Percentiles rank a stretch among this genome's conserved stretches.
Conservation (phyloP, 1,139 yeast species). For the Trichomonascaceae sp. region DNA sequence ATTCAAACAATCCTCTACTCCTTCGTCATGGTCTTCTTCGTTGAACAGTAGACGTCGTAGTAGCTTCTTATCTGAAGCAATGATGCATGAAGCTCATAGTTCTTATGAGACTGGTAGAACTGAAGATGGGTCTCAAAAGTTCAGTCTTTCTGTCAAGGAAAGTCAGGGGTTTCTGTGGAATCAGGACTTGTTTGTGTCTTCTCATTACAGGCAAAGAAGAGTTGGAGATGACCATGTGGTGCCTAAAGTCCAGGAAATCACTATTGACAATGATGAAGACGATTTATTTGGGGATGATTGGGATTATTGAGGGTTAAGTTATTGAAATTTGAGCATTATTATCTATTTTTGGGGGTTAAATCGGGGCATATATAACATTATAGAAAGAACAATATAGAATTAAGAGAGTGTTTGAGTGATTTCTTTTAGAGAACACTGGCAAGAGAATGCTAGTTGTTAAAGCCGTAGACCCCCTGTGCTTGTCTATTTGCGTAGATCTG, state of each 20-base stretch:
- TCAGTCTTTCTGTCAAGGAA: slow-evolving; percentile 45
- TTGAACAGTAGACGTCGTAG: slow-evolving; percentile 50
- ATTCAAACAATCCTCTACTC: background rate
- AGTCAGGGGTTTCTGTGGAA: slow-evolving; percentile 72
- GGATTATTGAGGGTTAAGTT: background rate
- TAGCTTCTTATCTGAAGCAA: slow-evolving; percentile 53
- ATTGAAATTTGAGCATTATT: background rate
- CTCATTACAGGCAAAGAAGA: slow-evolving; percentile 45
- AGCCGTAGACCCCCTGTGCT: too few relatives aligned
- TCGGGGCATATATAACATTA: background rate
- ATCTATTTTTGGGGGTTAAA: background rate
- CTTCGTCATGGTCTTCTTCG: slow-evolving; percentile 32
- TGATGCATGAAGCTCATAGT: slow-evolving; percentile 58
- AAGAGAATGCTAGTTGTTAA: too few relatives aligned
- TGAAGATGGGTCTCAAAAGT: slow-evolving; percentile 24
- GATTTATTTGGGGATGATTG: slow-evolving; percentile 24
- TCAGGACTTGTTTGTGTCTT: slow-evolving; percentile 65
- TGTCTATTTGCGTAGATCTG: too few relatives aligned
- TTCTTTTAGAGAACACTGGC: too few relatives aligned
- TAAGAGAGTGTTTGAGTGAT: too few relatives aligned
- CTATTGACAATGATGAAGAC: slow-evolving; percentile 20
- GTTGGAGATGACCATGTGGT: slow-evolving; percentile 12
- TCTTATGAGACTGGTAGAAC: slow-evolving; percentile 45
- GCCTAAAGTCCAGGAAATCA: slow-evolving; percentile 22
- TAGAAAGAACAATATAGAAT: background rate